Percentiles rank a stretch among this genome's conserved stretches.
Conservation (phyloP, 176 grass and related monocot species). For the Triticum turgidum region DNA sequence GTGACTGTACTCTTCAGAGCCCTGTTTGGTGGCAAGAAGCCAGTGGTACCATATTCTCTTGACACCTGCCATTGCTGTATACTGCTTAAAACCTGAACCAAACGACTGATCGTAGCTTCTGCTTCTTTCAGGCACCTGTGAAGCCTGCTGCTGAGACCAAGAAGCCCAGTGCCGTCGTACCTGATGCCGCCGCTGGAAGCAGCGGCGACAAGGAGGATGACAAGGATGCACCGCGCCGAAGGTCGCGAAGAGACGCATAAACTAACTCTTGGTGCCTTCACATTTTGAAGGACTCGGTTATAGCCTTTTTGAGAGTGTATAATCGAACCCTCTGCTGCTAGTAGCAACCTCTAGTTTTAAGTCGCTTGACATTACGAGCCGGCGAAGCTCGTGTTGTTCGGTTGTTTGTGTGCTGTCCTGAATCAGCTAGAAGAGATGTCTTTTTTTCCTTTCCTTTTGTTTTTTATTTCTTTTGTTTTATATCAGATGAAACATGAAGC, state of each 20-base stretch:
- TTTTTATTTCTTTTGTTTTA: not conserved
- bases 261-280: not conserved
- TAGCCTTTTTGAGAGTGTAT: constrained; percentile 1
- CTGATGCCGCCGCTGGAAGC: constrained; percentile 43
- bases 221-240: constrained; percentile 56
- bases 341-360: not conserved
- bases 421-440: not conserved
- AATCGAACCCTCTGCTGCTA: constrained; percentile 9
- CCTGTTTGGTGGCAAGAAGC: constrained; percentile 73
- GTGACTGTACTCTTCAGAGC: constrained; percentile 54
- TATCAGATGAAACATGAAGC: not conserved
- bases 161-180: constrained; percentile 7
- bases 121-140: constrained; percentile 40
- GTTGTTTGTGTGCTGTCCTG: constrained; percentile 2
- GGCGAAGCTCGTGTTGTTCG: not conserved
- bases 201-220: constrained; percentile 55
- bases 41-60: constrained; percentile 41
- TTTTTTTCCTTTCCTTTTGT: not conserved
- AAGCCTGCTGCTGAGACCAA: constrained; percentile 26
- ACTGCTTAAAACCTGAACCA: not conserved
- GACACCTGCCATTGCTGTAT: not conserved
- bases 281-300: not conserved
- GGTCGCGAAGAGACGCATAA: constrained; percentile 69
- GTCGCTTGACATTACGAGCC: not conserved
- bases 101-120: not conserved